A percentile compares a stretch with the other conserved stretches of the same genome.
phyloP scores from a whole-genome alignment of 2,329 filamentous ascomycete genomes.

The Colletotrichum sansevieriae region DNA sequence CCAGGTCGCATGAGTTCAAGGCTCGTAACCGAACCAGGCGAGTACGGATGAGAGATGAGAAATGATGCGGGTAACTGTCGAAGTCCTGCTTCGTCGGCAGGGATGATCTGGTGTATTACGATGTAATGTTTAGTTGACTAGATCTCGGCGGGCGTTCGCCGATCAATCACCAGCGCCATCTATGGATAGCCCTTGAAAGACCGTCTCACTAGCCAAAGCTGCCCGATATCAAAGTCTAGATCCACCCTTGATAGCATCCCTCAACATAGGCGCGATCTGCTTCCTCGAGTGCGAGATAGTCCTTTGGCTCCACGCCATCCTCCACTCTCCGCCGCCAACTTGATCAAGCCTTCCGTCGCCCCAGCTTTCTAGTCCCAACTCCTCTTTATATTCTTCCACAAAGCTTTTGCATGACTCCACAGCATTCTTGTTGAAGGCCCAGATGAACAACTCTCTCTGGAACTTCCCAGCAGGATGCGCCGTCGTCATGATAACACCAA shows the following conservation, averaged over 20 bases:
- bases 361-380: conserved; percentile 70
- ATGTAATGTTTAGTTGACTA: conserved; percentile 6
- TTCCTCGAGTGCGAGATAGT: conserved; percentile 73
- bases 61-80: neutral
- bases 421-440: conserved; percentile 67
- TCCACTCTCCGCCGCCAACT: conserved; percentile 57
- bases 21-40: neutral
- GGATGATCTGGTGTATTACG: neutral
- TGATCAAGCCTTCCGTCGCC: conserved; percentile 60
- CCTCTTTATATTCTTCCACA: conserved; percentile 55
- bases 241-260: conserved; percentile 62
- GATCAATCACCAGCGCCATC: neutral
- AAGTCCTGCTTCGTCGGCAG: neutral
- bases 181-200: conserved; percentile 2
- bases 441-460: conserved; percentile 75
- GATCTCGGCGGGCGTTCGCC: neutral
- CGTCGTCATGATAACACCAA: conserved; percentile 79
- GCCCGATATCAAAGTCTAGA: conserved; percentile 7
- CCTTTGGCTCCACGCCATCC: conserved; percentile 76
- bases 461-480: conserved; percentile 68
- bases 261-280: conserved; percentile 76
- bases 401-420: conserved; percentile 68
- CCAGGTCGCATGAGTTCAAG: conserved; percentile 2
- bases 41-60: neutral
- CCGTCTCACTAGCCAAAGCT: neutral